Base-by-base conservation (phyloP, 2,329 filamentous ascomycete genomes). In the Cytospora leucostoma region DNA sequence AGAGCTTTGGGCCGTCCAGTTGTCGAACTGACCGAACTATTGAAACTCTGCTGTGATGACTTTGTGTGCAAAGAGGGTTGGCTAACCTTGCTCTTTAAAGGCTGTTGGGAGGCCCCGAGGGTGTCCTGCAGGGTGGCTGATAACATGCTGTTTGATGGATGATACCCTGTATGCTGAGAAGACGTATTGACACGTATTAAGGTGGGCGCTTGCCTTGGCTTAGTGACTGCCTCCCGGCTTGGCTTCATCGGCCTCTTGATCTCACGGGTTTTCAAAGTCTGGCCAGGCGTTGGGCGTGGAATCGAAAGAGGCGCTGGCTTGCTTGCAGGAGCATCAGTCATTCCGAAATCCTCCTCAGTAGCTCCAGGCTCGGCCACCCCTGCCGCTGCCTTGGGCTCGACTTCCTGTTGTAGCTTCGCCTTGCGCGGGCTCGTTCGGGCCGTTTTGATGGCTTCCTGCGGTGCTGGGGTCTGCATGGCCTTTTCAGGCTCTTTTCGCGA, bases 181-280 rank as follows among this genome's bases (percentile, higher is more conserved):
- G 84, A 83, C 59, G 86, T 87, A 67, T 89, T 90, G 65, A 92
- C 88, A 63, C 84, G 85, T 69, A 90, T 93, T 63, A 89, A 85
- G 3, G 90, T 91, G 8, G 88, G 90, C 1, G 84, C 85, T 64
- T 88, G 86, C 72, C 88, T 91, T 0, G 81, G 72, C 72, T 89
- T 91, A 12, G 75, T 68, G 4, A 80, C 68, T 0, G 79, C 70
- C 49, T 90, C 87, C 71, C 88, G 89, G 10, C 80, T 80, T 2
- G 88, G 87, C 69, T 85, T 89, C 4, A 84, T 71, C 0, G 87
- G 87, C 59, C 88, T 80, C 70, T 87, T 87, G 63, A 82, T 75
- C 51, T 84, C 82, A 56, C 79, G 82, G 56, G 74, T 80, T 67
- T 83, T 84, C 68, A 77, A 74, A 63, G 83, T 78, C 65, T 79